Evolutionary conservation across 1,139 yeast species (phyloP).

Genomic region (Suhomyces choctaworum): DNA sequence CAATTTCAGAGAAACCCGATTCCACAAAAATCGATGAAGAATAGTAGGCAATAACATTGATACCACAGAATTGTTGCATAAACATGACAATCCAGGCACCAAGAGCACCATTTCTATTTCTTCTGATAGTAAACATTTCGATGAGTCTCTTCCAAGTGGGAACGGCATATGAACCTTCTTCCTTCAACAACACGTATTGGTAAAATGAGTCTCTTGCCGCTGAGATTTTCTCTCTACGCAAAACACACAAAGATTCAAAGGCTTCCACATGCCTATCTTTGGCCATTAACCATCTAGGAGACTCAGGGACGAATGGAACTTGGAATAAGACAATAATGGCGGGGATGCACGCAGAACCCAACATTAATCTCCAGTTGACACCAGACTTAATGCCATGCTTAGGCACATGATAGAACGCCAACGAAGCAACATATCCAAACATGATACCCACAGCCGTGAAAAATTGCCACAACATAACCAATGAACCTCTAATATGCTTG

Average conservation of each 20-base stretch:
- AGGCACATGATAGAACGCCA: slow-evolving; percentile 52
- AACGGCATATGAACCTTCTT: slow-evolving; percentile 58
- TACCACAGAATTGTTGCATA: slow-evolving; percentile 92
- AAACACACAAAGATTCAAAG: slow-evolving; percentile 20
- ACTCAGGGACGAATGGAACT: slow-evolving; percentile 51
- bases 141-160: slow-evolving; percentile 54
- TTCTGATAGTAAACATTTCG: slow-evolving; percentile 65
- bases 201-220: slow-evolving; percentile 31
- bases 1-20: slow-evolving; percentile 60
- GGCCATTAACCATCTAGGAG: slow-evolving; percentile 34
- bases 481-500: slow-evolving; percentile 70
- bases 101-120: slow-evolving; percentile 80
- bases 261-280: slow-evolving; percentile 28
- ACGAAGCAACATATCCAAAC: slow-evolving; percentile 70
- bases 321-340: slow-evolving; percentile 65
- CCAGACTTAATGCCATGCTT: slow-evolving; percentile 28
- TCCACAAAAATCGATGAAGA: slow-evolving; percentile 71
- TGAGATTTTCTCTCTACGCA: slow-evolving; percentile 21
- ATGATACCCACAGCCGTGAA: slow-evolving; percentile 87
- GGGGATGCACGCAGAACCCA: slow-evolving; percentile 75
- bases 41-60: slow-evolving; percentile 83
- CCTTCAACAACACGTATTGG: slow-evolving; percentile 43
- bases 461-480: slow-evolving; percentile 88
- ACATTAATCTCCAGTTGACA: slow-evolving; percentile 78
- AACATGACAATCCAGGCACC: slow-evolving; percentile 85